Evolutionary conservation across 2,329 filamentous ascomycete species (phyloP), one percentile per base, ranked within the genome.

Genomic region (Cordyceps farinosa): DNA sequence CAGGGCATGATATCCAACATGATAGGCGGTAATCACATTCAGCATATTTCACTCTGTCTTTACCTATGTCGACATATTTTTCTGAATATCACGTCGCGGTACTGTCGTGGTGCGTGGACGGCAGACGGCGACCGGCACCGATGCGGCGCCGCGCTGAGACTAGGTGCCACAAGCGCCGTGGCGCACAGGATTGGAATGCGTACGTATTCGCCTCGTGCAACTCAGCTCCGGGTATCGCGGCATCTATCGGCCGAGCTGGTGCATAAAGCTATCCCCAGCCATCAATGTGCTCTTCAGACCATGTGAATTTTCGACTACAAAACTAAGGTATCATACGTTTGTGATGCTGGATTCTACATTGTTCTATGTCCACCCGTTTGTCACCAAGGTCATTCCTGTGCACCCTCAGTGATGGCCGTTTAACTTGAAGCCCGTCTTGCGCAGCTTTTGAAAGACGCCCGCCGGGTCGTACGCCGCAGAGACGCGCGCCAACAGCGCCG

Each of bases 361-460:
- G 36, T 22, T 22, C 1, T 22, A 22, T 22, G 22, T 22, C 22
- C 22, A 22, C 22, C 22, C 22, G 22, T 22, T 22, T 22, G 22
- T 22, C 36, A 40, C 38, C 38, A 10, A 38, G 3, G 38, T 13
- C 38, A 40, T 4, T 9, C 15, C 38, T 5, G 5, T 15, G 36
- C 36, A 38, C 50, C 7, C 15, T 22, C 8, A 53, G 50, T 53
- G 50, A 8, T 27, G 9, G 17, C 11, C 45, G 27, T 50, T 11
- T 11, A 74, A 65, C 58, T 71, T 72, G 52, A 75, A 75, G 2
- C 73, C 73, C 1, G 72, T 70, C 45, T 64, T 66, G 10, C 68
- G 66, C 52, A 71, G 65, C 50, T 69, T 73, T 68, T 76, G 75
- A 61, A 77, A 77, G 44, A 76, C 68, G 2, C 71, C 67, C 2